phyloP scores from a whole-genome alignment of 2,329 filamentous ascomycete genomes.

The Pseudogymnoascus sp. region DNA sequence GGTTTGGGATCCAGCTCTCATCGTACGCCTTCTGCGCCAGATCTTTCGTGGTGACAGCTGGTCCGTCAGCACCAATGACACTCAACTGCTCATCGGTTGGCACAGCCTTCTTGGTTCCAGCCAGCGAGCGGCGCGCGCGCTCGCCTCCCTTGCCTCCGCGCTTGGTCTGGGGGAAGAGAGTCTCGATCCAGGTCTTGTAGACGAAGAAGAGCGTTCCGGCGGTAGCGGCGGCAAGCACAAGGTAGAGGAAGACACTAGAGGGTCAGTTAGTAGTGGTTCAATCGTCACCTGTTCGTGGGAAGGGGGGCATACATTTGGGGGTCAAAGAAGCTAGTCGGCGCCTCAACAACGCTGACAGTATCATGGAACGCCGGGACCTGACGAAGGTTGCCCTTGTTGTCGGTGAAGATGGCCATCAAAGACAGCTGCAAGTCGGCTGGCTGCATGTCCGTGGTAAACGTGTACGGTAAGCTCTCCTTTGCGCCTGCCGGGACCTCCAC shows the following conservation, averaged over 20 bases:
- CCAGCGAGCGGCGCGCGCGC: constrained; percentile 50
- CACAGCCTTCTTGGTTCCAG: constrained; percentile 62
- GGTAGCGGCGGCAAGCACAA: constrained; percentile 76
- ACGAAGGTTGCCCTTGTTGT: constrained; percentile 60
- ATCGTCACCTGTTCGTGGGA: constrained; percentile 8
- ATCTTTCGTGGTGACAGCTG: constrained; percentile 27
- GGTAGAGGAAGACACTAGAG: constrained; percentile 88
- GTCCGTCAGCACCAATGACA: constrained; percentile 52
- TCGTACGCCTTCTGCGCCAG: constrained; percentile 61
- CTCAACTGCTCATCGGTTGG: constrained; percentile 47
- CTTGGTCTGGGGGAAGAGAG: constrained; percentile 89
- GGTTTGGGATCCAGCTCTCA: constrained; percentile 86
- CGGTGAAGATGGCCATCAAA: constrained; percentile 66
- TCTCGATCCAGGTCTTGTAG: constrained; percentile 96
- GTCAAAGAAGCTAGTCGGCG: constrained; percentile 85
- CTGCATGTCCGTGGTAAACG: constrained; percentile 84
- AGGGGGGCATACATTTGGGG: constrained; percentile 73
- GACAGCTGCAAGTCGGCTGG: constrained; percentile 80
- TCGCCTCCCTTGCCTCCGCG: constrained; percentile 32
- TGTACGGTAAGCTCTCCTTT: constrained; percentile 70
- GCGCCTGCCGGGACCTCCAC: constrained; percentile 68
- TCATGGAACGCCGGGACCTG: constrained; percentile 75
- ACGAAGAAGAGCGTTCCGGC: constrained; percentile 84
- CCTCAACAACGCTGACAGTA: constrained; percentile 79
- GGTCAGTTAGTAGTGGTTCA: constrained; percentile 19